Conservation (phyloP, 2,329 filamentous ascomycete species). For the Knoxdaviesia capensis region DNA sequence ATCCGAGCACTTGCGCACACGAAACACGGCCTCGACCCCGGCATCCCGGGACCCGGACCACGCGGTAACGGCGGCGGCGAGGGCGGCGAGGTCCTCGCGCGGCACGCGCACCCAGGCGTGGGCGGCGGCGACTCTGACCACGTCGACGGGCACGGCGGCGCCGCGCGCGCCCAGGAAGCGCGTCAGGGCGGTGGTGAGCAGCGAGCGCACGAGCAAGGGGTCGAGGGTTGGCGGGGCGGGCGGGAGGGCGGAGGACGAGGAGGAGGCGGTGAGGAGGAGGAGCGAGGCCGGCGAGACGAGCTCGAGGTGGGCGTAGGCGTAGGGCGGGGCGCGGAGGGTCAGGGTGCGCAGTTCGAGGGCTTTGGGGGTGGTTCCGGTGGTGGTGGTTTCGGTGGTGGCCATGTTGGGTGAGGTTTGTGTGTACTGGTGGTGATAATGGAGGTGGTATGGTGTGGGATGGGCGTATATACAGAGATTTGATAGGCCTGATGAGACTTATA, state of each 20-base stretch:
- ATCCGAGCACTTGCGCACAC: conserved; percentile 36
- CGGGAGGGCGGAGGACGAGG: conserved; percentile 1
- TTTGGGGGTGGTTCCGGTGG: conserved; percentile 10
- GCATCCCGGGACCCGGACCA: conserved; percentile 31
- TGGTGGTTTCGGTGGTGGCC: conserved; percentile 11
- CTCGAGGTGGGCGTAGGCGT: conserved; percentile 36
- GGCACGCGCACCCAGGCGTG: conserved; percentile 48
- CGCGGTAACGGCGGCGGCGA: conserved; percentile 45
- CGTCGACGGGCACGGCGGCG: conserved; percentile 45
- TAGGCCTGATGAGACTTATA: too few relatives aligned
- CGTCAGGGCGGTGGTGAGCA: conserved; percentile 40
- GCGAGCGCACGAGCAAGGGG: conserved; percentile 38
- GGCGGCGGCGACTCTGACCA: conserved; percentile 36
- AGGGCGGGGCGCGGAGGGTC: conserved; percentile 29
- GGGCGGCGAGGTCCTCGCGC: conserved; percentile 33
- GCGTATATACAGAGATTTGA: neutral
- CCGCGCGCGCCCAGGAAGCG: conserved; percentile 55
- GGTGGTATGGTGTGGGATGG: neutral
- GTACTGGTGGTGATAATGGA: neutral
- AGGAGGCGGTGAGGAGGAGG: conserved; percentile 10
- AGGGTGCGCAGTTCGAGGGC: conserved; percentile 27
- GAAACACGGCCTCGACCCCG: conserved; percentile 26
- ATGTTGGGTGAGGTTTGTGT: conserved; percentile 5
- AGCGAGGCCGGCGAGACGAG: conserved; percentile 9
- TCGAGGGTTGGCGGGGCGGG: conserved; percentile 23